Base-by-base conservation (phyloP, 2,329 filamentous ascomycete species). In the Cyclaneusma minus region DNA sequence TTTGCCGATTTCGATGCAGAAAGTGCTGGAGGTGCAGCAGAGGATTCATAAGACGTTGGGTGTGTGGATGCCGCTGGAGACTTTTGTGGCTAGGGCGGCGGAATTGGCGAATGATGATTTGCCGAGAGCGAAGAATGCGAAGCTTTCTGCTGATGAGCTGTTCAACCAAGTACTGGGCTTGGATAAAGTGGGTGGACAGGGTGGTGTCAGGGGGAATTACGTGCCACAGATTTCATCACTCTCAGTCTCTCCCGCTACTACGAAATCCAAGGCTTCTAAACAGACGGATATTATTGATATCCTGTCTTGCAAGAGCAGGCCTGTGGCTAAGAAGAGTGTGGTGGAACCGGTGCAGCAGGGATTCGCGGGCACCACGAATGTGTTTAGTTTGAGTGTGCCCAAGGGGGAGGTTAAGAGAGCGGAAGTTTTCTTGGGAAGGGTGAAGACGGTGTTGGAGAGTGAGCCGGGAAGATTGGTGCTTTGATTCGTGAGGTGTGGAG, bases 121-220 rank as follows among this genome's bases (percentile, higher is more conserved):
- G 6, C 87, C 87, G 3, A 58, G 65, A 15, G 67, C 72, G 4
- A 62, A 70, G 32, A 58, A 60, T 33, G 62, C 66, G 23, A 64
- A 71, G 45, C 76, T 77, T 9, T 74, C 79, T 1, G 60, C 77
- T 18, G 69, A 84, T 45, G 83, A 92, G 48, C 68, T 98, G 8
- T 95, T 95, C 55, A 74, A 94, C 47, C 73, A 87, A 42, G 63
- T 95, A 9, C 65, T 98, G 6, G 87, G 85, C 7, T 56, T 84
- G 12, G 55, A 66, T 45, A 56, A 51, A 35, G 42, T 52, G 15
- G 48, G 51, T 6, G 54, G 66, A 38, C 55, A 58, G 30, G 59
- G 66, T 31, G 60, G 54, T 24, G 60, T 68, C 46, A 49, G 69
- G 49, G 55, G 84, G 58, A 36, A 60, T 56, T 64, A 92, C 65